Base-by-base conservation (phyloP, 2,329 filamentous ascomycete genomes). In the Diaporthe nobilis region DNA sequence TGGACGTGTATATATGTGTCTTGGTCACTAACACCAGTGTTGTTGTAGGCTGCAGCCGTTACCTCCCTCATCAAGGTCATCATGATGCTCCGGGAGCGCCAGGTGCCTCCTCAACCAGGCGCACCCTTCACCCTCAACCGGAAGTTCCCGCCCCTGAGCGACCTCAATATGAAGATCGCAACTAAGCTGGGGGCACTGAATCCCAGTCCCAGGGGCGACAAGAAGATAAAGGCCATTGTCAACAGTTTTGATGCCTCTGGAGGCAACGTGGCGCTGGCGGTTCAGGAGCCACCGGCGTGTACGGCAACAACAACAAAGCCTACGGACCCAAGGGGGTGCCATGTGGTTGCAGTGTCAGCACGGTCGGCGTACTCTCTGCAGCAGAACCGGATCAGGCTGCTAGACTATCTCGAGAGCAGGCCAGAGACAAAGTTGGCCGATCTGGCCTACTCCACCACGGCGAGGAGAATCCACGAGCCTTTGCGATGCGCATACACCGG, bases 371-470 rank as follows among this genome's bases (percentile, higher is more conserved):
- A 31, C 25, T 55, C 71, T 5, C 37, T 67, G 15, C 31, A 42
- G 15, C 60, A 17, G 8, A 73, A 73, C 37, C n/a, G 31, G 8
- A 12, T 31, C 17, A 28, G 49, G 15, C 49, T 73, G 37, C 60
- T 67, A 4, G 71, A 67, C 34, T 67, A 57, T 12, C 34, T 67
- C 5, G 25, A 42, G 8, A 37, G 31, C 22, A 17, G 65, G n/a
- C 71, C 60, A 22, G 60, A 67, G 3, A 31, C 60, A 3, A n/a
- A 7, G 2, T 9, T 73, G 4, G 9, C 58, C 0, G 49, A 67
- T 9, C 20, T 73, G 12, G 61, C 72, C 20, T 73, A 68, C n/a
- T 58, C 72, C 9, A 42, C 51, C 34, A 73, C 72, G 20, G 47
- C 72, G 13, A 57, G 55, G 6, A 58, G 72, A 17, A n/a, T 25